Evolutionary conservation across 352 stramenopile genomes (phyloP).

Genomic region (Phytophthora boehmeriae): DNA sequence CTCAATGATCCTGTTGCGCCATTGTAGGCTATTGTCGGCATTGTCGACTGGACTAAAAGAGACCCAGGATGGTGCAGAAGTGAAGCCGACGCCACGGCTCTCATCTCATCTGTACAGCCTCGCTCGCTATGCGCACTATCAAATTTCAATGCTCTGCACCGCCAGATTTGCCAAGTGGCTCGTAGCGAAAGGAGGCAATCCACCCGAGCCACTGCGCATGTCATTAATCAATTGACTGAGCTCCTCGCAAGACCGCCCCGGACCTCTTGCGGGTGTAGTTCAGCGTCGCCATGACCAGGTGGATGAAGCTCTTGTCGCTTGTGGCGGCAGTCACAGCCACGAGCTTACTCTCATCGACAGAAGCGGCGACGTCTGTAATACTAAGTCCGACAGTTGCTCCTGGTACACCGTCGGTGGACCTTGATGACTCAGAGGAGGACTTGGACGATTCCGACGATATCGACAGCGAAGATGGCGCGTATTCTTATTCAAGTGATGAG

Average conservation of each 20-base stretch:
- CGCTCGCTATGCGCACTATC: neutral
- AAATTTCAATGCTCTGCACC: neutral
- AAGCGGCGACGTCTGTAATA: neutral
- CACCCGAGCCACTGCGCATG: neutral
- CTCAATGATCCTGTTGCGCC: too few relatives aligned
- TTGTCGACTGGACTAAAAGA: too few relatives aligned
- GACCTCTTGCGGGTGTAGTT: neutral
- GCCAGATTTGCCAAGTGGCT: neutral
- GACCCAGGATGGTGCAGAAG: neutral
- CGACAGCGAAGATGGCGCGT: slow-evolving; percentile 4
- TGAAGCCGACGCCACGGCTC: neutral
- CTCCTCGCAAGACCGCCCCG: neutral
- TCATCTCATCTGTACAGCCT: neutral
- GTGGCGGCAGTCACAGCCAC: neutral
- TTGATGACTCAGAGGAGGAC: neutral
- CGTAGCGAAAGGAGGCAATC: neutral
- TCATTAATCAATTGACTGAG: neutral
- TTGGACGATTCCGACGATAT: neutral
- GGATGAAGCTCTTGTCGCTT: neutral
- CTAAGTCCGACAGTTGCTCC: neutral
- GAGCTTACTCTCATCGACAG: neutral
- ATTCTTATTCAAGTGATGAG: too few relatives aligned
- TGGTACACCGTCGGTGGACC: neutral
- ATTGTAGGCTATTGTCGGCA: too few relatives aligned
- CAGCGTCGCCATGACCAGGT: neutral